phyloP scores from a whole-genome alignment of 495 filamentous ascomycete genomes.

The Aspergillus olivimuriae region DNA sequence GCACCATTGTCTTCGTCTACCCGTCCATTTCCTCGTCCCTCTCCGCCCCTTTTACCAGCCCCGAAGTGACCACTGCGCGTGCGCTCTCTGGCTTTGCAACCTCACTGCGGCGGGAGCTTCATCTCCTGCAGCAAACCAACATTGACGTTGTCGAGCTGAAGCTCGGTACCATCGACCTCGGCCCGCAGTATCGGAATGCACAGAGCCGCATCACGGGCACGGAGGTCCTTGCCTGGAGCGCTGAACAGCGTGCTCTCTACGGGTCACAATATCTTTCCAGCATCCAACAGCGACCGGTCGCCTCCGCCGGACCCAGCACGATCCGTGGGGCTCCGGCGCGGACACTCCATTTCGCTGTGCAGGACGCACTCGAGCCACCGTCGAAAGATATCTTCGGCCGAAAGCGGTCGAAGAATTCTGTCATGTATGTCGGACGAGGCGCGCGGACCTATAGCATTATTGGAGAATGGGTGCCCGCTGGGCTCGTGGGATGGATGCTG shows the following conservation, averaged over 20 bases:
- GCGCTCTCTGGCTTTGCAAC: conserved; percentile 75
- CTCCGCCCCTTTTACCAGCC: conserved; percentile 73
- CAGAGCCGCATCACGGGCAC: conserved; percentile 44
- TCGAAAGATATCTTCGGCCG: conserved; percentile 34
- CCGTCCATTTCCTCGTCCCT: conserved; percentile 80
- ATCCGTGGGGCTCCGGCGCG: conserved; percentile 61
- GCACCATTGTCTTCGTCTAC: conserved; percentile 72
- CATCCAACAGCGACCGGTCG: conserved; percentile 38
- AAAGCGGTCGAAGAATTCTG: conserved; percentile 32
- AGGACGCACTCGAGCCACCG: conserved; percentile 66
- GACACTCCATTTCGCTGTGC: conserved; percentile 75
- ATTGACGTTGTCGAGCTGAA: conserved; percentile 78
- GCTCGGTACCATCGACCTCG: conserved; percentile 78
- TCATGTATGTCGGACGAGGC: conserved; percentile 74
- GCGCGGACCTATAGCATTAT: conserved; percentile 78
- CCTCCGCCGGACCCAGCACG: conserved; percentile 35
- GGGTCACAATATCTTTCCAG: conserved; percentile 38
- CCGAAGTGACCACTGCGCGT: conserved; percentile 70
- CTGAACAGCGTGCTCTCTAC: conserved; percentile 40
- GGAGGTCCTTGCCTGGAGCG: conserved; percentile 62
- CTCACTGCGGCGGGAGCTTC: conserved; percentile 70
- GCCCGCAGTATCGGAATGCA: conserved; percentile 33
- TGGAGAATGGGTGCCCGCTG: conserved; percentile 72
- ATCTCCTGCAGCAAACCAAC: conserved; percentile 35
- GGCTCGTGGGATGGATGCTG: conserved; percentile 85